These are phyloP conservation scores for Emergomyces orientalis DNA, from an alignment of 2,329 filamentous ascomycete species.

Conservation along the genomic window DNA sequence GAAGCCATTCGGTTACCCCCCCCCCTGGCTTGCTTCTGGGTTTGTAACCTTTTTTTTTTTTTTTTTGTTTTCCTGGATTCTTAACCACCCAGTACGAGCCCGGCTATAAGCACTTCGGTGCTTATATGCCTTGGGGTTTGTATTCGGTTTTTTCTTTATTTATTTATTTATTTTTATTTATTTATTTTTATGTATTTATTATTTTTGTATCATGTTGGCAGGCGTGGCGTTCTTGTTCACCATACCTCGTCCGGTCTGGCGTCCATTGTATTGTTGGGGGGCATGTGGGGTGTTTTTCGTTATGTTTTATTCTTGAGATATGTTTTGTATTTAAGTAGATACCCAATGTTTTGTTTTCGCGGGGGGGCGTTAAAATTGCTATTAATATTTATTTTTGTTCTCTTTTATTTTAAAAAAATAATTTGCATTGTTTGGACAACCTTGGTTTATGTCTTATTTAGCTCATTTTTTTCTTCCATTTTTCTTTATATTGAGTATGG, in stretches of 20 bases:
- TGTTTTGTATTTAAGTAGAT: neutral
- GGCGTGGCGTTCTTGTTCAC: neutral
- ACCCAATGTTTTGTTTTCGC: constrained; percentile 3
- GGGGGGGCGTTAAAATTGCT: neutral
- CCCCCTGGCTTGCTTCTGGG: neutral
- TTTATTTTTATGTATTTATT: neutral
- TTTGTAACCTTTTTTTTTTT: neutral
- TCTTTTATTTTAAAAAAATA: neutral
- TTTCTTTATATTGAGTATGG: constrained; percentile 19
- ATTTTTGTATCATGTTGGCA: neutral
- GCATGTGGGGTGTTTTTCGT: neutral
- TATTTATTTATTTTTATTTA: neutral
- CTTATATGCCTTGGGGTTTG: neutral
- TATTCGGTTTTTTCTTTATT: neutral
- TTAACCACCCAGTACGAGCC: neutral
- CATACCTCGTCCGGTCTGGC: neutral
- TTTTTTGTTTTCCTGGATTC: neutral
- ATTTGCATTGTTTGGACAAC: constrained; percentile 1
- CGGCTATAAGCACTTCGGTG: neutral
- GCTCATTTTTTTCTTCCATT: neutral
- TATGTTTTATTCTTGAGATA: neutral
- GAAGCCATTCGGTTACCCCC: neutral
- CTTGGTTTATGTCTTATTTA: constrained; percentile 2
- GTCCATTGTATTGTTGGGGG: constrained; percentile 1
- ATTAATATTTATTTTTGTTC: neutral